Evolutionary conservation across 1,284 basidiomycete genomes (phyloP).

Genomic region (Grifola frondosa): DNA sequence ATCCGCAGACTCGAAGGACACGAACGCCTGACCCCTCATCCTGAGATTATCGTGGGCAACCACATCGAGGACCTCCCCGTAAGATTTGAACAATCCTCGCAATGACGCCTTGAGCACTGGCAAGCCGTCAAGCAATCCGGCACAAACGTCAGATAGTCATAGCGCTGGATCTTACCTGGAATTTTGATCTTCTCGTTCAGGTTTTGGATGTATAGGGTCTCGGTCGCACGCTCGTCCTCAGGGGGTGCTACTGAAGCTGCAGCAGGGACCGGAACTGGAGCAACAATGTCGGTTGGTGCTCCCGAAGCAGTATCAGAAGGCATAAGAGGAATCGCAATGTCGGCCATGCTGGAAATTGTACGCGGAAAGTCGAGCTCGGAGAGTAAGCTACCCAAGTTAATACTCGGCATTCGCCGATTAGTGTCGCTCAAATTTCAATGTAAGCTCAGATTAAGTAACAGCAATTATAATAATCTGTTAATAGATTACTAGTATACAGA

Average conservation of each 20-base stretch:
- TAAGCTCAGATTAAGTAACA: too few species aligned
- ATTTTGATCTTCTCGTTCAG: constrained; percentile 96
- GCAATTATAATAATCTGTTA: too few species aligned
- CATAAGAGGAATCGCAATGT: too few species aligned
- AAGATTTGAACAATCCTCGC: constrained; percentile 87
- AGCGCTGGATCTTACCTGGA: constrained; percentile 50
- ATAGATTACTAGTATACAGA: too few species aligned
- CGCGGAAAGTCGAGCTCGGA: too few species aligned
- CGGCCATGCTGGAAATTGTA: too few species aligned
- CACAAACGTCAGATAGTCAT: not conserved
- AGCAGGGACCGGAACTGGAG: constrained; percentile 31
- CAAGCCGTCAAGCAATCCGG: constrained; percentile 1
- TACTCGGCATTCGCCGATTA: too few species aligned
- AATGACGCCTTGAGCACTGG: constrained; percentile 88
- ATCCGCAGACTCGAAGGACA: constrained; percentile 83
- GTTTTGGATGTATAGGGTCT: constrained; percentile 97
- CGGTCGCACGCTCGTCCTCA: constrained; percentile 55
- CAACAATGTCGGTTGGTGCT: constrained; percentile 22
- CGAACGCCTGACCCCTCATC: constrained; percentile 98
- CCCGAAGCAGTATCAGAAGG: too few species aligned
- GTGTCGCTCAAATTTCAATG: too few species aligned
- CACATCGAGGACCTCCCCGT: constrained; percentile 89
- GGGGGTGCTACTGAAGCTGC: constrained; percentile 29
- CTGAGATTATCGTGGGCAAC: constrained; percentile 91
- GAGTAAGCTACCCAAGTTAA: too few species aligned